phyloP scores from a whole-genome alignment of 768 basidiomycete genomes.

The Dacryopinax primogenitus region DNA sequence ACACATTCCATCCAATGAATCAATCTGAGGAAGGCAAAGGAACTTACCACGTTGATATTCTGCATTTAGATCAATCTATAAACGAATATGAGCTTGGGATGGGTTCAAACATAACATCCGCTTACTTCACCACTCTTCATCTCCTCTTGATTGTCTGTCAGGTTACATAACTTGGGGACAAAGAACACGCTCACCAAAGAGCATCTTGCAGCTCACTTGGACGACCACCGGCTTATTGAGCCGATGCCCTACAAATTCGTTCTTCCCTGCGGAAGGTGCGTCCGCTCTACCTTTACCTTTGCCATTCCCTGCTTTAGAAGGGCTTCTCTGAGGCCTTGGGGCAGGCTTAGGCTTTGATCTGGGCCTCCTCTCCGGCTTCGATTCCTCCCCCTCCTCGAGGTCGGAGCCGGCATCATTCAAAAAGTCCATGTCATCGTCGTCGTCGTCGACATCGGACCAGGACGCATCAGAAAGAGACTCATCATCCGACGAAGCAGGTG shows the following conservation, averaged over 20 bases:
- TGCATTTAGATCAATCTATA: neutral
- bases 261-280: neutral
- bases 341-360: neutral
- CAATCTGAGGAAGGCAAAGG: neutral
- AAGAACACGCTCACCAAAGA: neutral
- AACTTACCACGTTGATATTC: constrained; percentile 3
- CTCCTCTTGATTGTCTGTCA: neutral
- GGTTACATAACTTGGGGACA: neutral
- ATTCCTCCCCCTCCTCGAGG: constrained; percentile 8
- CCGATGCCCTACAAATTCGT: neutral
- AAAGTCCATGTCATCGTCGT: constrained; percentile 14
- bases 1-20: too few relatives aligned
- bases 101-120: neutral
- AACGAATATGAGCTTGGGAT: neutral
- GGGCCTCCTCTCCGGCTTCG: neutral
- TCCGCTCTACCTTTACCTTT: neutral
- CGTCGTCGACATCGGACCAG: constrained; percentile 19
- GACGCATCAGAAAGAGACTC: constrained; percentile 16
- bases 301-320: neutral
- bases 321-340: neutral
- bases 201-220: constrained; percentile 2
- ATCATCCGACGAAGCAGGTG: too few relatives aligned
- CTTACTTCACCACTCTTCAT: neutral
- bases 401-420: too few relatives aligned
- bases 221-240: neutral